Conservation (phyloP, 2,329 filamentous ascomycete species). For the Pyrenochaeta sp. region DNA sequence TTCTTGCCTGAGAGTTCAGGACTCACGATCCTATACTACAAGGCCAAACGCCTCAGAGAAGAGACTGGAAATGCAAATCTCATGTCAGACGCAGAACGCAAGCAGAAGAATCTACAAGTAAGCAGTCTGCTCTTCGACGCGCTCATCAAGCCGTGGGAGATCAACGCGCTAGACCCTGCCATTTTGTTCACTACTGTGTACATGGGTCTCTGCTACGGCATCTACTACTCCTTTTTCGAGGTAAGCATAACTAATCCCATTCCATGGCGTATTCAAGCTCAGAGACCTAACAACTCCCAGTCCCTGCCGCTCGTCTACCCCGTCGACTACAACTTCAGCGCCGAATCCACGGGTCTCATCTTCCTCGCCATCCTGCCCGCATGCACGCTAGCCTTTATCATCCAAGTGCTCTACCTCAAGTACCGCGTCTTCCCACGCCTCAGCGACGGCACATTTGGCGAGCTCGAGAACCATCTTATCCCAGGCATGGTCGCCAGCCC, state of each 20-base stretch:
- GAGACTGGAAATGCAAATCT: conserved; percentile 70
- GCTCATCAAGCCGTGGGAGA: conserved; percentile 79
- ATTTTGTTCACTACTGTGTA: conserved; percentile 83
- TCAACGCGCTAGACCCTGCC: conserved; percentile 82
- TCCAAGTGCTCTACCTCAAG: conserved; percentile 76
- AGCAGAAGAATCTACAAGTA: conserved; percentile 55
- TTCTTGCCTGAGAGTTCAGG: conserved; percentile 88
- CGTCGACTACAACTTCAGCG: conserved; percentile 76
- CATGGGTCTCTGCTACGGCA: conserved; percentile 80
- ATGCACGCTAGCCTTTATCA: conserved; percentile 70
- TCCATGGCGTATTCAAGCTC: neutral
- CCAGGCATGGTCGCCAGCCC: conserved; percentile 66
- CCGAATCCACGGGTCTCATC: conserved; percentile 78
- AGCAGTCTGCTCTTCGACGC: conserved; percentile 58
- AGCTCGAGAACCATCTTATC: conserved; percentile 74
- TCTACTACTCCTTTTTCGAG: conserved; percentile 78
- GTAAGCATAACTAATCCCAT: conserved; percentile 33
- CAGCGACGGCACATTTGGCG: conserved; percentile 73
- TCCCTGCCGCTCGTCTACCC: conserved; percentile 71
- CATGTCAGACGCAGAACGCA: conserved; percentile 81
- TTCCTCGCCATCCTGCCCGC: conserved; percentile 82
- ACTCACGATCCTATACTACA: conserved; percentile 61
- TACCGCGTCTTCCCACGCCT: conserved; percentile 70
- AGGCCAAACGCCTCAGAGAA: conserved; percentile 77
- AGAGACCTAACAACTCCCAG: conserved; percentile 5